A percentile compares a stretch with the other conserved stretches of the same genome.
Conservation (phyloP, 2,329 filamentous ascomycete genomes). For the Teratosphaeria pseudoeucalypti region DNA sequence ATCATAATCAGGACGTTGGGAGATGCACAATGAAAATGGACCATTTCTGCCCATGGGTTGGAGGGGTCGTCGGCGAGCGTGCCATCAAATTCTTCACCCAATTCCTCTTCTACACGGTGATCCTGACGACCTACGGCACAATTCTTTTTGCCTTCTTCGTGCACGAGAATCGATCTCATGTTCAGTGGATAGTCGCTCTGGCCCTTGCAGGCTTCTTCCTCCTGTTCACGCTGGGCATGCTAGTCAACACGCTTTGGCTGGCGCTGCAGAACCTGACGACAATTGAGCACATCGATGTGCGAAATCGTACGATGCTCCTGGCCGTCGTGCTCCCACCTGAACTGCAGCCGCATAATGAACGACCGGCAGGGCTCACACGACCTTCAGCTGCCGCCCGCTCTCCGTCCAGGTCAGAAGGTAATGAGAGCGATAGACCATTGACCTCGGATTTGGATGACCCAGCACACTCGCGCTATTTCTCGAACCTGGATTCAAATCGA, state of each 20-base stretch:
- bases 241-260: constrained; percentile 58
- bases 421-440: constrained; percentile 16
- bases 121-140: constrained; percentile 57
- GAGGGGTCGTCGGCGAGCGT: constrained; percentile 71
- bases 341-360: constrained; percentile 9
- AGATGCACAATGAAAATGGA: constrained; percentile 86
- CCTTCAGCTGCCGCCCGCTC: background rate
- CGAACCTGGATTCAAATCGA: constrained; percentile 10
- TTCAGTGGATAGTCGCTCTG: constrained; percentile 56
- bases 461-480: constrained; percentile 22
- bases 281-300: constrained; percentile 62
- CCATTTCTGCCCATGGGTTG: constrained; percentile 92
- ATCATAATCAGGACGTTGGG: constrained; percentile 74
- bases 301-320: constrained; percentile 55
- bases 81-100: constrained; percentile 89
- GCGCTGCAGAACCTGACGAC: constrained; percentile 68
- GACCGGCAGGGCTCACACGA: background rate
- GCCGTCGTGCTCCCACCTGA: constrained; percentile 58
- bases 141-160: constrained; percentile 56
- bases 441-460: constrained; percentile 27
- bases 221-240: constrained; percentile 73
- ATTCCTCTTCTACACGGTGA: constrained; percentile 62
- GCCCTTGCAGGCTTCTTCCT: constrained; percentile 62
- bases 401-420: background rate
- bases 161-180: constrained; percentile 41